Evolutionary conservation across 495 filamentous ascomycete genomes (phyloP), one percentile per base, ranked within the genome.

Genomic region (Parachaetomium inaequale): DNA sequence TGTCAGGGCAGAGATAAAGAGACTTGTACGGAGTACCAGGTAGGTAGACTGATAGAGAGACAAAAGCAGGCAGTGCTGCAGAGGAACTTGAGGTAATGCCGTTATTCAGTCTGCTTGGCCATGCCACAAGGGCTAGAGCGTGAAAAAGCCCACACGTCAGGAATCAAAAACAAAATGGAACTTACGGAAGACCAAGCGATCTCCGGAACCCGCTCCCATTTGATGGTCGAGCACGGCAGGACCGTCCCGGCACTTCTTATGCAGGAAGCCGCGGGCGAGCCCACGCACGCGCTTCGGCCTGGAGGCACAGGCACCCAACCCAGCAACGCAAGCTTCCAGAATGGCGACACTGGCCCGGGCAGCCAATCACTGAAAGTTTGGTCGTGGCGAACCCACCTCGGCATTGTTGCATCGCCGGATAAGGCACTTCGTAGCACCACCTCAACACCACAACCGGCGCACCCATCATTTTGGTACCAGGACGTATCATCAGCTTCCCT

Each of bases 281-380:
- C 12, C 45, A 50, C 29, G 56, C 43, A 42, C 15, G 15, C 34
- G 34, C 57, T 42, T 52, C 32, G 7, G 54, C 47, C 53, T 46
- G 29, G 28, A 19, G 25, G 17, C 11, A 12, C 43, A 42, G 28
- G 58, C 58, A 60, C 47, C 51, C 58, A 32, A 60, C 25, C 38
- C 58, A 25, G 34, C 58, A 52, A 60, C 58, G 58, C 58, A 60
- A 60, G 58, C 58, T 59, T 59, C 56, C 56, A 38, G 34, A 42
- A 59, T 5, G 38, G 38, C 19, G 34, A 52, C 51, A 25, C 51
- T 12, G 6, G 31, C 10, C 11, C 32, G 2, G 19, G 4, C 15
- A 19, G 31, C 21, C 52, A 55, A 26, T 40, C 47, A 31, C 1
- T 2, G 7, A 32, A 14, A n/a, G n/a, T n/a, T n/a, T n/a, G n/a